phyloP scores from a whole-genome alignment of 768 basidiomycete species.

The Lactarius hatsudake region DNA sequence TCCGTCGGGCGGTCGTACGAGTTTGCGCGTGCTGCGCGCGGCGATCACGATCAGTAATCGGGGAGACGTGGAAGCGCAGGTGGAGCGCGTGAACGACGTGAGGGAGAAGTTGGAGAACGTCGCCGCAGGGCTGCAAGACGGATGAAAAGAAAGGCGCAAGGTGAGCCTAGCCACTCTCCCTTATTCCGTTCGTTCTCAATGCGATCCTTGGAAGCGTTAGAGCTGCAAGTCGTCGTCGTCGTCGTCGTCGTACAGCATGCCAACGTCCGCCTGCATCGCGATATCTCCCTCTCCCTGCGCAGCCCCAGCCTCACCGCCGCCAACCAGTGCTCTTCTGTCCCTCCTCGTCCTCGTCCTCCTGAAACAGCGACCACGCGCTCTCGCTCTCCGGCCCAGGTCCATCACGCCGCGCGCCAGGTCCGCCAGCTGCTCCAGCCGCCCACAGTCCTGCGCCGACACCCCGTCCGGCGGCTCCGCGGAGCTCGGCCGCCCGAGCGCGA shows the following conservation, averaged over 20 bases:
- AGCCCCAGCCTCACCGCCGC: not conserved
- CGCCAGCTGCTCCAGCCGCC: slow-evolving; percentile 30
- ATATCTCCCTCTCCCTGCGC: slow-evolving; percentile 4
- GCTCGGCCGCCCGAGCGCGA: slow-evolving; percentile 72
- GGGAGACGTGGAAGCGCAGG: slow-evolving; percentile 53
- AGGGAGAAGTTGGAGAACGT: slow-evolving; percentile 55
- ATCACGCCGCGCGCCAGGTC: slow-evolving; percentile 34
- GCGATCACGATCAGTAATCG: slow-evolving; percentile 53
- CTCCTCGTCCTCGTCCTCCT: slow-evolving; percentile 24
- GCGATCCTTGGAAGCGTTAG: too few relatives aligned
- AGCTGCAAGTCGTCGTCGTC: not conserved
- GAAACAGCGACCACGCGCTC: slow-evolving; percentile 34
- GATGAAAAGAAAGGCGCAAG: not conserved
- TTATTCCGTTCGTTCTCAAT: not conserved
- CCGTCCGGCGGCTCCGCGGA: slow-evolving; percentile 45
- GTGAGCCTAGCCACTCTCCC: not conserved
- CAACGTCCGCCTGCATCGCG: not conserved
- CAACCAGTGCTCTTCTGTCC: not conserved
- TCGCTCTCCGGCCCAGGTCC: slow-evolving; percentile 34
- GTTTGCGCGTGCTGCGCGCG: slow-evolving; percentile 56
- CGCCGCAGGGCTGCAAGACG: slow-evolving; percentile 31
- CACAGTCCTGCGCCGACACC: slow-evolving; percentile 24
- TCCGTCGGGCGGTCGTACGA: slow-evolving; percentile 55
- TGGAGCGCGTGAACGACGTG: slow-evolving; percentile 51
- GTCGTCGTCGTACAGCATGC: not conserved